phyloP scores from a whole-genome alignment of 2,329 filamentous ascomycete genomes.

The Alternaria alternata region DNA sequence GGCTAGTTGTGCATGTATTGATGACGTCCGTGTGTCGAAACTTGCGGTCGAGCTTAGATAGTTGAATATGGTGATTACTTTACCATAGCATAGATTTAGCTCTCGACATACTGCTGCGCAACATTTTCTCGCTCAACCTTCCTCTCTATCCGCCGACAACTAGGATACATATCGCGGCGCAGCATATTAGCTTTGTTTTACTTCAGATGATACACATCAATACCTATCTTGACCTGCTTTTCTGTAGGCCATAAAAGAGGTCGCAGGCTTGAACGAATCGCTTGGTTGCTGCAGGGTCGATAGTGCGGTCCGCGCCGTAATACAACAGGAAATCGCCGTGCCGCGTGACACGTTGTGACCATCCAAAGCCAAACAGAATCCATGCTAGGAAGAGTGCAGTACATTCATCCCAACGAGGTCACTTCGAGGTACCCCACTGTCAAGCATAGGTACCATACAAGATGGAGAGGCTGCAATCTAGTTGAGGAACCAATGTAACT shows the following conservation, averaged over 20 bases:
- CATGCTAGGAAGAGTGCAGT: neutral
- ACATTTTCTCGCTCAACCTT: neutral
- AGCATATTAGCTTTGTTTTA: neutral
- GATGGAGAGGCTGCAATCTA: neutral
- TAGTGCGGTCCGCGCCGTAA: neutral
- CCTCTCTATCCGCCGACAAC: neutral
- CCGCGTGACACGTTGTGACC: neutral
- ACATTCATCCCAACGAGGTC: neutral
- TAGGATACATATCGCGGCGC: neutral
- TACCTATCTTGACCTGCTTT: neutral
- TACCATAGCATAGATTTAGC: neutral
- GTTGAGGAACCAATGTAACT: neutral
- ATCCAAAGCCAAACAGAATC: neutral
- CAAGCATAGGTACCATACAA: neutral
- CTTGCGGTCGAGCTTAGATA: neutral
- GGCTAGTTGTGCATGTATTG: neutral
- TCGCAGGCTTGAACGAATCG: neutral
- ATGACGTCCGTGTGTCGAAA: neutral
- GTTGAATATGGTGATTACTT: neutral
- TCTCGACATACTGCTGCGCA: neutral
- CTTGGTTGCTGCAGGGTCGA: neutral
- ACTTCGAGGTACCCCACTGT: neutral
- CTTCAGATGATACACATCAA: neutral
- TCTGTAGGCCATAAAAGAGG: neutral
- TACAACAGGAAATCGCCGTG: neutral